phyloP scores from a whole-genome alignment of 257 asterid genomes.

The Scutellaria galericulata region DNA sequence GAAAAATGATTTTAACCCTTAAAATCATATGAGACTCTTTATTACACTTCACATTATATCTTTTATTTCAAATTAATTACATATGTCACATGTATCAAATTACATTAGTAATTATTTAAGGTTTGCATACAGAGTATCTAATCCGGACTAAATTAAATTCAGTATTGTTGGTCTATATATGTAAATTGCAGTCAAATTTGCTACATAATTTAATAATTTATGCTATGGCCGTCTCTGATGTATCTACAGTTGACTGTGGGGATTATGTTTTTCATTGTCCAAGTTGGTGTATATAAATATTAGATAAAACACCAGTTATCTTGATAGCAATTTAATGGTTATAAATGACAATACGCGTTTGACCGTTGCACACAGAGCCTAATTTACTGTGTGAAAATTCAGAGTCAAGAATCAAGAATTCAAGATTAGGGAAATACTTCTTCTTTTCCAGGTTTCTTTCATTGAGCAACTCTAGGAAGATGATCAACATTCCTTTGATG shows the following conservation, averaged over 20 bases:
- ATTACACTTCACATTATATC: no score
- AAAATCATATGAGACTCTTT: no score
- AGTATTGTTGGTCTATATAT: conserved; percentile 3
- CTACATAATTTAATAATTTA: not conserved
- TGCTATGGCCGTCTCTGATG: not conserved
- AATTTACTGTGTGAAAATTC: not conserved
- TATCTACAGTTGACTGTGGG: conserved; percentile 8
- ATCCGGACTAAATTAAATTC: not conserved
- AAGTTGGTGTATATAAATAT: conserved; percentile 11
- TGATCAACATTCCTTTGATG: no score
- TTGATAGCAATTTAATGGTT: no score
- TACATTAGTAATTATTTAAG: no score
- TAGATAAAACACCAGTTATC: no score
- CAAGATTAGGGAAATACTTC: not conserved
- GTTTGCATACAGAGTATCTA: no score
- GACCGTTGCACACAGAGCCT: no score
- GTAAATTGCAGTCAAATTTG: not conserved
- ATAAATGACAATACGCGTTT: no score
- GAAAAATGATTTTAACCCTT: no score
- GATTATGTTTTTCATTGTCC: not conserved
- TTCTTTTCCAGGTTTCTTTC: not conserved
- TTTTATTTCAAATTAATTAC: no score
- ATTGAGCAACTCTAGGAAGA: not conserved
- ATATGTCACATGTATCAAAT: no score
- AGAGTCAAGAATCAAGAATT: not conserved